Base-by-base conservation (phyloP, 1,139 yeast species). In the Yamadazyma diddensiae region DNA sequence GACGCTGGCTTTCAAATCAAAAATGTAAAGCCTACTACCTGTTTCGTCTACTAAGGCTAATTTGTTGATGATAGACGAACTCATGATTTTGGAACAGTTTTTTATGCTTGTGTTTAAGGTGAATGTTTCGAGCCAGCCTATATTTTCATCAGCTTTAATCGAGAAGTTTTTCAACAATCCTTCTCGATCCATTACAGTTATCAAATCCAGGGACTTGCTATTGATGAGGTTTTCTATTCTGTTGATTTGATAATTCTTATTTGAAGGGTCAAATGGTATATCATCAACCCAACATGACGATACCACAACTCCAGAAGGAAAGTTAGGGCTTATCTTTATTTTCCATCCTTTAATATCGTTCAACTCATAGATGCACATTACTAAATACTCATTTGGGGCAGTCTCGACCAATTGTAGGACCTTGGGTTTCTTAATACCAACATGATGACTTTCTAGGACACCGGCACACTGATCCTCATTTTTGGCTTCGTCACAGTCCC, bases 1-100 rank as follows among this genome's bases (percentile, higher is more conserved):
- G 2, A 84, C 76, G 4, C 79, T 76, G 21, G 82, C 68, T 26
- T 69, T 69, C 21, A 80, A 66, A 55, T 88, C 95, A 95, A 95
- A 90, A 14, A 90, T 76, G 1, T 80, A 64, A 29, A 90, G 55
- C 26, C 64, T 65, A 21, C 58, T 58, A 1, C 77, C 74, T 0
- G 63, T 39, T 8, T 65, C 65, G 50, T 77, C 80, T 9, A 84
- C 78, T 9, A 88, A 67, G 2, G 94, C 95, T 31, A 86, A 62
- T 45, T 84, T 86, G 33, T 79, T 74, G 14, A 82, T 75, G 3
- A 57, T 45, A 0, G 92, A 78, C 0, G 95, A 83, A 0, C 88
- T 94, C 33, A 82, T 77, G 2, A 86, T 67, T 30, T 65, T 65
- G 9, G 73, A 57, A 1, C 83, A 73, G 25, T 72, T 60, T 2